These are phyloP conservation scores for Leccinum rimulosum DNA, from an alignment of 768 basidiomycete genomes.

Conservation along the genomic window DNA sequence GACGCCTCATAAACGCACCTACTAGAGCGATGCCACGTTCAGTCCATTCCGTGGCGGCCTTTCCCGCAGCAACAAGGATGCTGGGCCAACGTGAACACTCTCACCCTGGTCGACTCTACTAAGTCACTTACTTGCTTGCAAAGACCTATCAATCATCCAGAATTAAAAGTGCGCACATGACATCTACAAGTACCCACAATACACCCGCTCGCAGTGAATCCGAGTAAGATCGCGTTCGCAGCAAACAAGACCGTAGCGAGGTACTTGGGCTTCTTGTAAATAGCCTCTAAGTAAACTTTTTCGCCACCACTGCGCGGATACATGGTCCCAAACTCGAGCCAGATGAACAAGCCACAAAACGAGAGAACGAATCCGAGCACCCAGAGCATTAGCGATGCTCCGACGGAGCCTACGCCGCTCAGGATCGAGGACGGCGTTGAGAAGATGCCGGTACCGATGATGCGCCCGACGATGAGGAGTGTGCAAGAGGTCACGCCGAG, in stretches of 20 bases:
- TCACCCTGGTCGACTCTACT: too few species aligned
- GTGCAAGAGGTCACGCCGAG: slow-evolving; percentile 57
- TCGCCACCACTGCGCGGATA: slow-evolving; percentile 61
- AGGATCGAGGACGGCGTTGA: slow-evolving; percentile 61
- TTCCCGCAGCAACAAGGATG: slow-evolving; percentile 47
- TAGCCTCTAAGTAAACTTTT: slow-evolving; percentile 59
- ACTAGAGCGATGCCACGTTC: slow-evolving; percentile 59
- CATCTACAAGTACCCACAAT: slow-evolving; percentile 33
- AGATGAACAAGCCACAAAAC: slow-evolving; percentile 58
- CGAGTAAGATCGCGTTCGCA: slow-evolving; percentile 43
- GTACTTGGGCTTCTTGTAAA: slow-evolving; percentile 46
- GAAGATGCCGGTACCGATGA: slow-evolving; percentile 67
- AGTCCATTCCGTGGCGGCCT: slow-evolving; percentile 42
- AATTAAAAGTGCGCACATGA: neutral
- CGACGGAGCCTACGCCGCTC: slow-evolving; percentile 52
- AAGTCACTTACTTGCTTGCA: slow-evolving; percentile 32
- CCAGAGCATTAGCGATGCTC: slow-evolving; percentile 63
- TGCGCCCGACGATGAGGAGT: slow-evolving; percentile 53
- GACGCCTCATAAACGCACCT: slow-evolving; percentile 33
- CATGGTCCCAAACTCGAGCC: slow-evolving; percentile 65
- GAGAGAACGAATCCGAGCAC: slow-evolving; percentile 58
- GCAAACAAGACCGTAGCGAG: slow-evolving; percentile 51
- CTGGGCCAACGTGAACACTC: slow-evolving; percentile 23
- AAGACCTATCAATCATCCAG: slow-evolving; percentile 25
- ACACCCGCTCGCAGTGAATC: slow-evolving; percentile 44